A percentile compares a stretch with the other conserved stretches of the same genome.
Conservation (phyloP, 2,329 filamentous ascomycete genomes). For the Fusarium metavorans region DNA sequence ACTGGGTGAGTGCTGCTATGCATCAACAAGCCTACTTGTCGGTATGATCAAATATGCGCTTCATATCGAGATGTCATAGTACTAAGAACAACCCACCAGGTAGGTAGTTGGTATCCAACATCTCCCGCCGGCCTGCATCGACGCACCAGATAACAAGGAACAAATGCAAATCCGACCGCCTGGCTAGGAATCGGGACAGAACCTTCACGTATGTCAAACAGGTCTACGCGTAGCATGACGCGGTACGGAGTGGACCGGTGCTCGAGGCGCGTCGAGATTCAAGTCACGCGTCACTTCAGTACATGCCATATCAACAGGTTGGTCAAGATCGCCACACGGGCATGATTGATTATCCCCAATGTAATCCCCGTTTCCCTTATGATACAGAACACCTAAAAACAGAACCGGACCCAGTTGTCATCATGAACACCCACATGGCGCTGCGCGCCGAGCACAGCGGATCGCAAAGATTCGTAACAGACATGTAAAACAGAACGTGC, state of each 20-base stretch:
- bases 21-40: not conserved
- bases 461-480: constrained; percentile 52
- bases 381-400: constrained; percentile 59
- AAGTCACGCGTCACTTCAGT: not conserved
- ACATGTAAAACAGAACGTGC: constrained; percentile 45
- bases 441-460: constrained; percentile 27
- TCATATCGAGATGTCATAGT: not conserved
- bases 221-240: not conserved
- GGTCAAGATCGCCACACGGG: constrained; percentile 43
- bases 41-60: not conserved
- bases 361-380: constrained; percentile 56
- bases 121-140: not conserved
- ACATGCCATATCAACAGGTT: not conserved
- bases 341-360: constrained; percentile 51
- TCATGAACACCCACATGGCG: constrained; percentile 55
- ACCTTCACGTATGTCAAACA: not conserved
- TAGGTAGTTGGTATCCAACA: not conserved
- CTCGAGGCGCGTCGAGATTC: not conserved
- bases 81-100: not conserved
- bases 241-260: not conserved
- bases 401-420: constrained; percentile 57
- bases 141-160: not conserved
- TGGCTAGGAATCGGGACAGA: too few species aligned
- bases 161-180: not conserved
- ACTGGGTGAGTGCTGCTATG: not conserved